These are phyloP conservation scores for Claviceps monticola DNA, from an alignment of 2,329 filamentous ascomycete genomes.

Conservation along the genomic window DNA sequence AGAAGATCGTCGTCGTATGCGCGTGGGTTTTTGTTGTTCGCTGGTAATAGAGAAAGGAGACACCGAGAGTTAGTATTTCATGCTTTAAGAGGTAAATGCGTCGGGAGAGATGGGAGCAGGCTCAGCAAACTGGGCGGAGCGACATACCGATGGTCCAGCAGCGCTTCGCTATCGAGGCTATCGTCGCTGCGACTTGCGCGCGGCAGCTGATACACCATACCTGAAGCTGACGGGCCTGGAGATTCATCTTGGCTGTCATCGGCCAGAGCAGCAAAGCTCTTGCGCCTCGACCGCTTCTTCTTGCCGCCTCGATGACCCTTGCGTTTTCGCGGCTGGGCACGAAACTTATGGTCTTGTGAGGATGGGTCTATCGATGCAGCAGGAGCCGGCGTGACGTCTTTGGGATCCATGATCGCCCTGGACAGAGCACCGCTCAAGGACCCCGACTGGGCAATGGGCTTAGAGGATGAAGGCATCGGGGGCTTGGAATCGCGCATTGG, in stretches of 20 bases:
- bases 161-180: slow-evolving; percentile 76
- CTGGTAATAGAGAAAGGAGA: slow-evolving; percentile 20
- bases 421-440: slow-evolving; percentile 11
- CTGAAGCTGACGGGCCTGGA: slow-evolving; percentile 20
- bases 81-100: neutral
- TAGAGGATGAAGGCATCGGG: slow-evolving; percentile 5
- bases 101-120: neutral
- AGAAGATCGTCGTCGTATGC: slow-evolving; percentile 50
- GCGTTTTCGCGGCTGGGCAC: slow-evolving; percentile 36
- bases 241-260: slow-evolving; percentile 35
- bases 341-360: slow-evolving; percentile 7
- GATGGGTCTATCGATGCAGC: slow-evolving; percentile 1
- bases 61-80: neutral
- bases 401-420: slow-evolving; percentile 6
- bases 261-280: slow-evolving; percentile 60
- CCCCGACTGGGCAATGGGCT: slow-evolving; percentile 21
- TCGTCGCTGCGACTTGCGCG: slow-evolving; percentile 58
- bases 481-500: neutral
- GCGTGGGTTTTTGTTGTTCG: slow-evolving; percentile 47
- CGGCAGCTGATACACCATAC: slow-evolving; percentile 38
- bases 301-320: slow-evolving; percentile 65
- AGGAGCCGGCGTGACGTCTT: slow-evolving; percentile 5
- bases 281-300: slow-evolving; percentile 61
- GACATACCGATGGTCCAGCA: slow-evolving; percentile 70
- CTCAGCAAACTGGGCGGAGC: neutral